Conservation (phyloP, 2,329 filamentous ascomycete genomes). For the Incumbomyces delicatus region DNA sequence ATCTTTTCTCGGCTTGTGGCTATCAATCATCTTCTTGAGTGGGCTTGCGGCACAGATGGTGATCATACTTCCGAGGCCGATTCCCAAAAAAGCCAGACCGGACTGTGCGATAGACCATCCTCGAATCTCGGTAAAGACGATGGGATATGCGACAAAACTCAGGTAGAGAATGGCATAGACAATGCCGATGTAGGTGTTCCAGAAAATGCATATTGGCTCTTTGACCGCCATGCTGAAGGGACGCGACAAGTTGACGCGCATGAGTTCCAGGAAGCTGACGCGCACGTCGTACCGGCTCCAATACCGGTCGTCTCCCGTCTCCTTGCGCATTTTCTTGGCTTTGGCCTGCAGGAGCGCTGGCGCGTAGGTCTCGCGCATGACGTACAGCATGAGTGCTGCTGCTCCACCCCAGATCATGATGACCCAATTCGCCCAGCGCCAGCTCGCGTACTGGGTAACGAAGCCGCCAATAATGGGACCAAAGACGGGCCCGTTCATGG, state of each 20-base stretch:
- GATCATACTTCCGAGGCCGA: slow-evolving; percentile 48
- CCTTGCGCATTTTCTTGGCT: slow-evolving; percentile 53
- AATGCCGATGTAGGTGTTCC: slow-evolving; percentile 61
- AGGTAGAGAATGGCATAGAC: slow-evolving; percentile 80
- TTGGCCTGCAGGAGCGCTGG: slow-evolving; percentile 60
- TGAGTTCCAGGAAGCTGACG: slow-evolving; percentile 51
- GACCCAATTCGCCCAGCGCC: slow-evolving; percentile 83
- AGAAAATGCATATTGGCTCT: slow-evolving; percentile 80
- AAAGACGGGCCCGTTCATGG: slow-evolving; percentile 54
- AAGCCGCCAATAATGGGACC: slow-evolving; percentile 74
- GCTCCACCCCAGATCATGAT: slow-evolving; percentile 61
- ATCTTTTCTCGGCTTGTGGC: slow-evolving; percentile 61
- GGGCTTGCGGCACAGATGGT: slow-evolving; percentile 53
- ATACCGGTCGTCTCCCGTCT: slow-evolving; percentile 61
- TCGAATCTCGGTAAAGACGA: slow-evolving; percentile 65
- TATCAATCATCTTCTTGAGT: slow-evolving; percentile 66
- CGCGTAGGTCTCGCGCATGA: slow-evolving; percentile 66
- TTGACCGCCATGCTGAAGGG: slow-evolving; percentile 69
- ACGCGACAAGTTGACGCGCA: slow-evolving; percentile 66
- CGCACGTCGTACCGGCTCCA: slow-evolving; percentile 74
- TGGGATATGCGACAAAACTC: slow-evolving; percentile 82
- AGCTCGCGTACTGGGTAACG: slow-evolving; percentile 58
- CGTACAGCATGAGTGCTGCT: slow-evolving; percentile 48
- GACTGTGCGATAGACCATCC: slow-evolving; percentile 67
- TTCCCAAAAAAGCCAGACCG: slow-evolving; percentile 70